Evolutionary conservation across 2,329 filamentous ascomycete species (phyloP), one percentile per base, ranked within the genome.

Genomic region (Clonostachys rhizophaga): DNA sequence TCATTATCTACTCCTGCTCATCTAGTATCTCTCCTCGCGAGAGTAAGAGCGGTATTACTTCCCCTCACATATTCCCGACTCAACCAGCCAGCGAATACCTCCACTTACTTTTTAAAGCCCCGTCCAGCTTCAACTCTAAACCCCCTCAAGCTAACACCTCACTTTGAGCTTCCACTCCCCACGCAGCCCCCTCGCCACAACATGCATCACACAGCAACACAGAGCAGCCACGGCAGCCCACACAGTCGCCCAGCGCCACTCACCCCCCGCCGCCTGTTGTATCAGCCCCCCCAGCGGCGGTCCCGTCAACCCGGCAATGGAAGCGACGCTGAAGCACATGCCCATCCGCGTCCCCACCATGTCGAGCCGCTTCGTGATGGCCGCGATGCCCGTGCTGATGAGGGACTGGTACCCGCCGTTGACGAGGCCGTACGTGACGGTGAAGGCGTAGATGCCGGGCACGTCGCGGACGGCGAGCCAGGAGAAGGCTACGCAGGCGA

Each of bases 271-370:
- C 36, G 36, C 36, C 14, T 18, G 14, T 12, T 39, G 56, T 2
- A 41, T 13, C 14, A 30, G 60, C 2, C 69, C 69, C 1, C 69
- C 69, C 17, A 71, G 59, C 0, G 69, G 68, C 5, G 67, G 65
- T 0, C 68, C 68, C 0, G 68, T 68, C 13, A 71, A 46, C 0
- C 66, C 61, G 2, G 65, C 65, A 40, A 70, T 56, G 0, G 66
- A 68, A 6, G 59, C 55, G 6, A 71, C 59, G 41, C 55, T 62
- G 12, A 71, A 71, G 1, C 62, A 65, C 68, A 71, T 71, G 11
- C 68, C 68, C 13, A 71, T 55, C 20, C 69, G 55, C 2, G 68
- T 68, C 0, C 68, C 68, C 2, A 69, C 58, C 3, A 57, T 68
- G 24, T 69, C 63, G 6, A 71, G 60, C 6, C 60, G 54, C 13